Evolutionary conservation across 176 grass and related monocot genomes (phyloP), one percentile per base, ranked within the genome.

Genomic region (Metroxylon sagu): DNA sequence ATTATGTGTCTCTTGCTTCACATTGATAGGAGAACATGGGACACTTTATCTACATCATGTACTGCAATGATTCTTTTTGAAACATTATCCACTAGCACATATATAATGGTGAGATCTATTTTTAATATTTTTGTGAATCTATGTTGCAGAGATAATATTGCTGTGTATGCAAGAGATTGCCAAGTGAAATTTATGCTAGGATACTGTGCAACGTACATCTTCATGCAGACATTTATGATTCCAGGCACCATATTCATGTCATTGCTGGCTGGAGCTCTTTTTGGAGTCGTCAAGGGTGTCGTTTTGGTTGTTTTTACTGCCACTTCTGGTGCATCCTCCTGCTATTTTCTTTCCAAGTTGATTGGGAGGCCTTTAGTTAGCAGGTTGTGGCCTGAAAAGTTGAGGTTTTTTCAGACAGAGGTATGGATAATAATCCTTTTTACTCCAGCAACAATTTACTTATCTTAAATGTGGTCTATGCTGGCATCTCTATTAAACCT

Each of bases 151-250:
- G 87, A 98, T 28, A 92, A 98, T 66, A 81, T 98, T n/a, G 84
- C 87, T 2, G 87, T 91, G 49, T 92, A 88, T 73, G 93, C 87
- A 26, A 98, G 76, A 74, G 87, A 98, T 53, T 82, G 85, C 72
- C 75, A 89, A 68, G 75, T 66, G 54, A 83, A 98, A 61, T 98
- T 98, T 58, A 88, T 98, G 70, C 67, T 98, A 74, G 93, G 84
- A 4, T 98, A 98, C 56, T 98, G 93, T 73, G 82, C 93, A 7
- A 88, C 92, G 83, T 98, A 98, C 84, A 98, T 98, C 74, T 98
- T 98, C 62, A 98, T 98, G 93, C 93, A 98, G 59, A 98, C 87
- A 73, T 98, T 98, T 76, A 85, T 98, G 87, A 98, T 98, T 66
- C 93, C 87, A 19, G 93, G 93, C 48, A 98, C 93, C 66, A 98